A percentile compares a stretch with the other conserved stretches of the same genome.
phyloP scores from a whole-genome alignment of 148 eudicot genomes.

The Camellia japonica region DNA sequence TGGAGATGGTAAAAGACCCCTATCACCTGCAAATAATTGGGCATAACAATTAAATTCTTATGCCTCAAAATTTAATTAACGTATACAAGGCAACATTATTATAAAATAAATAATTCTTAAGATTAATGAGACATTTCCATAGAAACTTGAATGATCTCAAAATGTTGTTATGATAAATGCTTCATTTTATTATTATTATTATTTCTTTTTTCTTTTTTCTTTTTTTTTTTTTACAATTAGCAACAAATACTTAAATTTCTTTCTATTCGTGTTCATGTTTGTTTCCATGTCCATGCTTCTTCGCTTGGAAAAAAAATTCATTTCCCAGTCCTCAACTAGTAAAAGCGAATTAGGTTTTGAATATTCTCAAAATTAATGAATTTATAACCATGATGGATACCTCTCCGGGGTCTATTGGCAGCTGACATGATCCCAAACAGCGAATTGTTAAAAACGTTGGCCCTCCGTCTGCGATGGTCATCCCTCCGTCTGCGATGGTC shows the following conservation, averaged over 20 bases:
- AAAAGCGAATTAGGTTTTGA: slow-evolving; percentile 8
- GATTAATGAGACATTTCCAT: not conserved
- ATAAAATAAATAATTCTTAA: not conserved
- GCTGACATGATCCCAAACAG: slow-evolving; percentile 65
- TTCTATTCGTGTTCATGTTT: not conserved
- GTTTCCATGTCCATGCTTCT: too few species aligned
- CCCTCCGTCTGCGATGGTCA: slow-evolving; percentile 34
- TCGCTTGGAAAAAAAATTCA: not conserved
- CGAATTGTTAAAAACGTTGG: slow-evolving; percentile 51
- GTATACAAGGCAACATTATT: not conserved
- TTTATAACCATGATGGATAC: slow-evolving; percentile 27
- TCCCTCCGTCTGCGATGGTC: slow-evolving; percentile 35
- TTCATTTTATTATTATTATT: too few species aligned
- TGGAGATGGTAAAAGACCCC: slow-evolving; percentile 13
- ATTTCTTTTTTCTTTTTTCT: too few species aligned
- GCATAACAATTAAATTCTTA: too few species aligned
- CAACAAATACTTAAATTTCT: not conserved
- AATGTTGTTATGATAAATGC: not conserved
- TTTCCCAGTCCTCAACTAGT: not conserved
- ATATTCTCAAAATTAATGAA: not conserved
- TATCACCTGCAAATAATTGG: slow-evolving; percentile 32
- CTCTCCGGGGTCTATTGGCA: slow-evolving; percentile 32
- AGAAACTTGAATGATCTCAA: not conserved
- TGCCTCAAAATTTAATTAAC: not conserved
- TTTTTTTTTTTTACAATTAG: not conserved